phyloP scores from a whole-genome alignment of 768 basidiomycete genomes.

The Leccinum rimulosum region DNA sequence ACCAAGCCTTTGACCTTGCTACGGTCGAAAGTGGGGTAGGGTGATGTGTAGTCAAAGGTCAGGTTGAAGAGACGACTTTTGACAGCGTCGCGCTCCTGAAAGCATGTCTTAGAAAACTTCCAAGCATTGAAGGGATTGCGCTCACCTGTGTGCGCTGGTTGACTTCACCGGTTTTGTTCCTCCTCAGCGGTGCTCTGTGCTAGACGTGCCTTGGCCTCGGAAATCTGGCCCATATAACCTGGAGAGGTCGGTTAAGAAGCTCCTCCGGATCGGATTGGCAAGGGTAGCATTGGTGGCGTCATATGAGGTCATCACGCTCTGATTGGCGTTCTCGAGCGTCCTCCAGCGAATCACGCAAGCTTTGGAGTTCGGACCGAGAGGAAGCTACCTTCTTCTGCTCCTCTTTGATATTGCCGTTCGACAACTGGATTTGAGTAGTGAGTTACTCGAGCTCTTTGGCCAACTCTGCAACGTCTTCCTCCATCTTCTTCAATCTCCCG shows the following conservation, averaged over 20 bases:
- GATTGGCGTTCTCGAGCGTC: conserved; percentile 52
- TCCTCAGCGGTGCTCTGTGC: conserved; percentile 82
- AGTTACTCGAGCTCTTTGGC: conserved; percentile 82
- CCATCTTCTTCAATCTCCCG: conserved; percentile 84
- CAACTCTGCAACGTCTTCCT: conserved; percentile 73
- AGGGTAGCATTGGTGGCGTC: conserved; percentile 58
- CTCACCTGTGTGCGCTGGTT: conserved; percentile 62
- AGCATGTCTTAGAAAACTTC: conserved; percentile 8
- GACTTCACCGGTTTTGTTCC: conserved; percentile 69
- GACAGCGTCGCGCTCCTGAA: conserved; percentile 65
- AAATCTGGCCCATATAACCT: conserved; percentile 97
- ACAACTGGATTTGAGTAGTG: conserved; percentile 83
- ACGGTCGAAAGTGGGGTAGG: conserved; percentile 78
- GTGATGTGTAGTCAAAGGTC: conserved; percentile 81
- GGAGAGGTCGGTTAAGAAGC: conserved; percentile 88
- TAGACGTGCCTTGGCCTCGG: conserved; percentile 72
- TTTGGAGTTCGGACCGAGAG: conserved; percentile 54
- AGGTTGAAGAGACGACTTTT: conserved; percentile 65
- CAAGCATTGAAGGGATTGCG: neutral
- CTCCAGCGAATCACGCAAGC: conserved; percentile 57
- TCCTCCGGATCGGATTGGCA: conserved; percentile 78
- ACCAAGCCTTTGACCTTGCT: conserved; percentile 88
- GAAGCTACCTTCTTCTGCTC: conserved; percentile 62
- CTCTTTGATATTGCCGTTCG: conserved; percentile 68
- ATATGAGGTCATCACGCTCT: conserved; percentile 67